Base-by-base conservation (phyloP, 306 rosid genomes). In the Inga leiocalycina region DNA sequence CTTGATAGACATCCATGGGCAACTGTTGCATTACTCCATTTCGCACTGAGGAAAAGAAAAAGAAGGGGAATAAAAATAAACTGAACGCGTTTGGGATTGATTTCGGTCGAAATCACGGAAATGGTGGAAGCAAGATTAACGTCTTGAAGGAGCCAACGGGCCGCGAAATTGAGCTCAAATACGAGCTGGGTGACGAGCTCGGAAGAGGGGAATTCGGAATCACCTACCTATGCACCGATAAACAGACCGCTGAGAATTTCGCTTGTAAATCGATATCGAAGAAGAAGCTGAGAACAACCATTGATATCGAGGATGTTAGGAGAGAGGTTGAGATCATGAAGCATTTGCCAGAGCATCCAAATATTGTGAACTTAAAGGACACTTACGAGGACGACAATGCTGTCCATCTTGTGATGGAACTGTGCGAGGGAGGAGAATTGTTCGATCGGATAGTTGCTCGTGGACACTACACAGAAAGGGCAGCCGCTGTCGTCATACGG, bases 391-490 rank as follows among this genome's bases (percentile, higher is more conserved):
- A 97, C 46, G 97, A 92, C 51, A 76, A 76, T 76, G 97, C 92
- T 5, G 99, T 97, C 35, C 99, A 97, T 46, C 88, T 97, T n/a
- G 99, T 97, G 17, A 97, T 97, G 99, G 99, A 97, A 92, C 88
- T 97, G 22, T 97, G 99, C 24, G 99, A 94, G 56, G 99, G 99
- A 0, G 99, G 99, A 0, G 99, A 97, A 59, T 82, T 97, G 77
- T 97, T 97, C 35, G 99, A 97, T 79, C 89, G 99, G 80, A 97
- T 97, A 77, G 99, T 97, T 1, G 91, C 98, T 1, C 83, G 99
- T 6, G 99, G 99, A 0, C 99, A 97, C 71, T 97, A 97, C 86
- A 94, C 97, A 0, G 99, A 97, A 84, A 92, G 99, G 9, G 98
- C 99, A 0, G 99, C 99, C 11, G 99, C 99, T 0, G 91, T 82